Percentiles rank a stretch among this genome's conserved stretches.
phyloP scores from a whole-genome alignment of 495 filamentous ascomycete species.

The Polyplosphaeria fusca region DNA sequence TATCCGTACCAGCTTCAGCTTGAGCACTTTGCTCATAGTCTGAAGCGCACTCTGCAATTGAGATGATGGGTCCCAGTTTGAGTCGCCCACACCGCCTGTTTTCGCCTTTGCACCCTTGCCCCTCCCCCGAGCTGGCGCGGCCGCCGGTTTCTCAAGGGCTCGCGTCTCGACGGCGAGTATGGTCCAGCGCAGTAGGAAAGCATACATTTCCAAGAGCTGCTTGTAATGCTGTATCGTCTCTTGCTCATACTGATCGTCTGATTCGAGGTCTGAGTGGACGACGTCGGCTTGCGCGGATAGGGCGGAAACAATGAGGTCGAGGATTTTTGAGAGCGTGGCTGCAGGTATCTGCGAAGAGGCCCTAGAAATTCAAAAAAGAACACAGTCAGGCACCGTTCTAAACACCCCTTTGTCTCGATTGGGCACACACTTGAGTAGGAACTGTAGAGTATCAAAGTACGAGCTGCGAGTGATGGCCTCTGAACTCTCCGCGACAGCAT shows the following conservation, averaged over 20 bases:
- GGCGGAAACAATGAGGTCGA: slow-evolving; percentile 89
- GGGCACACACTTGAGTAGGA: slow-evolving; percentile 91
- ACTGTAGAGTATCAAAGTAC: slow-evolving; percentile 88
- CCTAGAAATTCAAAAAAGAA: slow-evolving; percentile 69
- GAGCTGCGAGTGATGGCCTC: slow-evolving; percentile 76
- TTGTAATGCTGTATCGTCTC: slow-evolving; percentile 83
- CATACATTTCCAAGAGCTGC: slow-evolving; percentile 87
- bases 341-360: slow-evolving; percentile 76
- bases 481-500: slow-evolving; percentile 86
- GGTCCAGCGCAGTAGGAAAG: slow-evolving; percentile 91
- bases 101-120: slow-evolving; percentile 76
- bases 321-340: slow-evolving; percentile 81
- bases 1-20: slow-evolving; percentile 84
- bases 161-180: slow-evolving; percentile 90
- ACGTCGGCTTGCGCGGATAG: slow-evolving; percentile 89
- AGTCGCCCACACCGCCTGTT: slow-evolving; percentile 58
- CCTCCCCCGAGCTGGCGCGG: slow-evolving; percentile 60
- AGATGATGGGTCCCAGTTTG: slow-evolving; percentile 78
- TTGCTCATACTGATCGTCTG: slow-evolving; percentile 90
- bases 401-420: slow-evolving; percentile 46
- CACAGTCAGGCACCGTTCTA: slow-evolving; percentile 53
- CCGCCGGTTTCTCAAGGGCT: slow-evolving; percentile 79
- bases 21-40: slow-evolving; percentile 92
- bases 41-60: slow-evolving; percentile 87
- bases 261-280: slow-evolving; percentile 80